A percentile compares a stretch with the other conserved stretches of the same genome.
phyloP scores from a whole-genome alignment of 768 basidiomycete genomes.

The Lactifluus subvellereus region DNA sequence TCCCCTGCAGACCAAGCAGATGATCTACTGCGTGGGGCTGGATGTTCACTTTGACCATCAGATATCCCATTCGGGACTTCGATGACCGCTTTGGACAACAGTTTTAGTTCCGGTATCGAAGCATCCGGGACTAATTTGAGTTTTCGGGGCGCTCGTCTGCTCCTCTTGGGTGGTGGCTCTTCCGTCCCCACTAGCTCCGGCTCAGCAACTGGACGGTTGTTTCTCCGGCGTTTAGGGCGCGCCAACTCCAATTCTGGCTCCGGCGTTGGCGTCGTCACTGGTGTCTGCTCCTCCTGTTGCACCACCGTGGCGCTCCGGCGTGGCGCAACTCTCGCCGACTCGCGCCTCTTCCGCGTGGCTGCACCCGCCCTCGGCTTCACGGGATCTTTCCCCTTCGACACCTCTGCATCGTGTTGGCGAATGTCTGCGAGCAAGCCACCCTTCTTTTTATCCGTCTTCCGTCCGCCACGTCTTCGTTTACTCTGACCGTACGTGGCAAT shows the following conservation, averaged over 20 bases:
- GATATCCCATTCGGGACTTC: neutral
- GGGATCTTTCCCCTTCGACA: conserved; percentile 26
- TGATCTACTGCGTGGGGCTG: neutral
- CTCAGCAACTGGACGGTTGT: conserved; percentile 30
- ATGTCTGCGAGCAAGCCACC: conserved; percentile 81
- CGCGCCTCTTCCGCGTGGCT: conserved; percentile 8
- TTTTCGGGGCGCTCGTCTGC: neutral
- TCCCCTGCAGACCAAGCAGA: conserved; percentile 60
- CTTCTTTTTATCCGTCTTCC: conserved; percentile 62
- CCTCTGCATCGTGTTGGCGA: conserved; percentile 58
- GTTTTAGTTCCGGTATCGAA: neutral
- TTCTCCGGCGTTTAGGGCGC: conserved; percentile 29
- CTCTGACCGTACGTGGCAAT: conserved; percentile 61
- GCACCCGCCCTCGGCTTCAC: conserved; percentile 19
- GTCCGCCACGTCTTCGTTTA: conserved; percentile 52
- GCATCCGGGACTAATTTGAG: neutral
- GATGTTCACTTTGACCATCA: neutral
- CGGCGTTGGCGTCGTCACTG: conserved; percentile 58
- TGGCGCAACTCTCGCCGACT: conserved; percentile 14
- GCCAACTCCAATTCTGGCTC: conserved; percentile 48
- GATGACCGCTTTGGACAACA: neutral
- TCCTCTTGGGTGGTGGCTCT: conserved; percentile 14
- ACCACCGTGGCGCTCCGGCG: conserved; percentile 26
- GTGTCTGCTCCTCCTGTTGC: conserved; percentile 44
- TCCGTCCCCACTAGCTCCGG: conserved; percentile 8